Evolutionary conservation across 2,329 filamentous ascomycete species (phyloP), one percentile per base, ranked within the genome.

Genomic region (Colletotrichum viniferum): DNA sequence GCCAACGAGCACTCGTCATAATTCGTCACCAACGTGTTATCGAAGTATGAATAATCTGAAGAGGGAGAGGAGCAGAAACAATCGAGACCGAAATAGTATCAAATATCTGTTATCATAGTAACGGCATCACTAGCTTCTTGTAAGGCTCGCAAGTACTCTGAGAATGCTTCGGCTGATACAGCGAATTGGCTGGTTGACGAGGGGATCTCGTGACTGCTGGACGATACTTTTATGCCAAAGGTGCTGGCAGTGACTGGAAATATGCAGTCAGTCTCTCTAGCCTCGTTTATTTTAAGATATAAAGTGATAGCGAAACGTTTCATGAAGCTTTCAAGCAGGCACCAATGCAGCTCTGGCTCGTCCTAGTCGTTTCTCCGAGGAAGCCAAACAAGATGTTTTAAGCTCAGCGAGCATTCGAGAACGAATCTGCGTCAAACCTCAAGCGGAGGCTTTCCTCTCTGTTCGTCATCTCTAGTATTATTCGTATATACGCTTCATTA

Each of bases 321-420:
- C 38, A 18, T 7, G 9, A 48, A n/a, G 38, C 18, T 48, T 48
- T 2, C 18, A 48, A 48, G 38, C 38, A 48, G 38, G 18, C 36
- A 38, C 36, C 16, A 18, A 38, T 38, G 36, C 36, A 38, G 4
- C 36, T 16, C 36, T 7, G 4, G 7, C 4, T 38, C 36, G 16
- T 38, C 4, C 7, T 1, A 4, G 16, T 43, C 5, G 36, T 43
- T 43, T 43, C 36, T 18, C 2, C 36, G 8, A 3, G 8, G 36
- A 43, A n/a, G 18, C 38, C 38, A 12, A 48, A 48, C 8, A n/a
- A 48, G 0, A n/a, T 12, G 18, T 48, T n/a, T 2, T 0, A 48
- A 7, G 0, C 9, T 48, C 18, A 48, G 38, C 3, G 7, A 48
- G 38, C 1, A n/a, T 1, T n/a, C 1, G 1, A 48, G 38, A 1